Evolutionary conservation across 1,284 basidiomycete genomes (phyloP).

Genomic region (Heterobasidion occidentale): DNA sequence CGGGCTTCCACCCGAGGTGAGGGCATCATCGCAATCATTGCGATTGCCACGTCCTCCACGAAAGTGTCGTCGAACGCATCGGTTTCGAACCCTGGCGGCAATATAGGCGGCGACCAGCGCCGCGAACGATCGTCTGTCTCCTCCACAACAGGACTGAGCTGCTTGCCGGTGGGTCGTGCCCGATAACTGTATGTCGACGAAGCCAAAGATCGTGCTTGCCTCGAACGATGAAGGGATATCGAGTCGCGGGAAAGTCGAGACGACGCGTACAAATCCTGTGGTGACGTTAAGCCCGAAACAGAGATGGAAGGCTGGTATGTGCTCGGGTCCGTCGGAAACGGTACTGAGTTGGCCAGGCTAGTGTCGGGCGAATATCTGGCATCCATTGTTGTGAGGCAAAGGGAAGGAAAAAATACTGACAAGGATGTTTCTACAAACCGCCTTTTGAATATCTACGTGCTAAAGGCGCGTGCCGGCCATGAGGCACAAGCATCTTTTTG

Average conservation of each 20-base stretch:
- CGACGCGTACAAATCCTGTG: constrained; percentile 7
- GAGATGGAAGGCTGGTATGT: neutral
- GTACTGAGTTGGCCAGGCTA: constrained; percentile 7
- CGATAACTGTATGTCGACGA: constrained; percentile 12
- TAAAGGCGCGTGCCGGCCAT: neutral
- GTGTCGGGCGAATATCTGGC: neutral
- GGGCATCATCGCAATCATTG: constrained; percentile 9
- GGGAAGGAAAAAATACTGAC: neutral
- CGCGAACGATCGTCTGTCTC: constrained; percentile 11
- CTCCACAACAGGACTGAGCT: constrained; percentile 14
- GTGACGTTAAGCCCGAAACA: neutral
- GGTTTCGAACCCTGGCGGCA: constrained; percentile 1
- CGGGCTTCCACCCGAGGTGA: constrained; percentile 9
- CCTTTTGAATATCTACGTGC: neutral
- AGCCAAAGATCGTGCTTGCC: constrained; percentile 9
- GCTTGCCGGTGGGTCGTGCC: constrained; percentile 7
- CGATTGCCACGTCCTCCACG: constrained; percentile 11
- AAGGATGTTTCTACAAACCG: neutral
- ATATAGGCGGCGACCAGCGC: constrained; percentile 6
- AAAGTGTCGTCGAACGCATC: constrained; percentile 6
- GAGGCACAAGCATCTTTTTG: neutral
- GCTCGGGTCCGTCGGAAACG: constrained; percentile 9
- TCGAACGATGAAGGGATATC: constrained; percentile 5
- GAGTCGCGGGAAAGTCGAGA: constrained; percentile 7
- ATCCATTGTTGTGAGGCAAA: neutral